Conservation (phyloP, 768 basidiomycete species). For the Multifurca ochricompacta region DNA sequence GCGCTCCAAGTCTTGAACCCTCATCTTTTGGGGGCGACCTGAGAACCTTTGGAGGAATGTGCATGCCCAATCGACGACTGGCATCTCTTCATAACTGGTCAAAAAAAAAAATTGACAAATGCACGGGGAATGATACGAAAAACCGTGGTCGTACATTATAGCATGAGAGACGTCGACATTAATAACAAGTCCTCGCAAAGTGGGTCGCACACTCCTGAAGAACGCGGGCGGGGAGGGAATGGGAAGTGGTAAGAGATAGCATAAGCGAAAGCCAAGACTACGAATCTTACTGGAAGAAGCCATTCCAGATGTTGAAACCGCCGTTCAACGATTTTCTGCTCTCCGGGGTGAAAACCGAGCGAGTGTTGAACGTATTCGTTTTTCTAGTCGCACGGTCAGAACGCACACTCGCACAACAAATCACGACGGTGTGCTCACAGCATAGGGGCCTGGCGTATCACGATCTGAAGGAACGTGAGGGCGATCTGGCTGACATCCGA, state of each 20-base stretch:
- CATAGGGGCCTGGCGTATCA: slow-evolving; percentile 19
- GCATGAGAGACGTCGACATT: slow-evolving; percentile 19
- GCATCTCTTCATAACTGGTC: slow-evolving; percentile 13
- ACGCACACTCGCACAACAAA: too few species aligned
- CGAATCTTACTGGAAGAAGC: slow-evolving; percentile 15
- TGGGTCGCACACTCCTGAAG: slow-evolving; percentile 17
- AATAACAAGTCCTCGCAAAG: slow-evolving; percentile 7
- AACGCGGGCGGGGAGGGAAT: background rate
- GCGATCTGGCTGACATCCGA: slow-evolving; percentile 9
- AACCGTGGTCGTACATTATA: background rate
- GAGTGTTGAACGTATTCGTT: slow-evolving; percentile 13
- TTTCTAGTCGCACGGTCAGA: background rate
- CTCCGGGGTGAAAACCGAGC: slow-evolving; percentile 15
- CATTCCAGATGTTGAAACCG: slow-evolving; percentile 20
- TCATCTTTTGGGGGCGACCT: background rate
- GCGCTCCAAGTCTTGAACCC: slow-evolving; percentile 6
- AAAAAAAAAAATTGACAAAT: background rate
- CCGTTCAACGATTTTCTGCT: slow-evolving; percentile 8
- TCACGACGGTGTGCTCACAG: slow-evolving; percentile 3
- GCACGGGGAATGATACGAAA: background rate
- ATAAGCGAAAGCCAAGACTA: too few species aligned
- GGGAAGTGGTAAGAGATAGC: background rate
- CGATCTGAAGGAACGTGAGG: slow-evolving; percentile 12
- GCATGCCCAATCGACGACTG: slow-evolving; percentile 14
- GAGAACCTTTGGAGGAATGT: slow-evolving; percentile 11